These are phyloP conservation scores for Phialophora macrospora DNA, from an alignment of 2,329 filamentous ascomycete genomes.

Conservation along the genomic window DNA sequence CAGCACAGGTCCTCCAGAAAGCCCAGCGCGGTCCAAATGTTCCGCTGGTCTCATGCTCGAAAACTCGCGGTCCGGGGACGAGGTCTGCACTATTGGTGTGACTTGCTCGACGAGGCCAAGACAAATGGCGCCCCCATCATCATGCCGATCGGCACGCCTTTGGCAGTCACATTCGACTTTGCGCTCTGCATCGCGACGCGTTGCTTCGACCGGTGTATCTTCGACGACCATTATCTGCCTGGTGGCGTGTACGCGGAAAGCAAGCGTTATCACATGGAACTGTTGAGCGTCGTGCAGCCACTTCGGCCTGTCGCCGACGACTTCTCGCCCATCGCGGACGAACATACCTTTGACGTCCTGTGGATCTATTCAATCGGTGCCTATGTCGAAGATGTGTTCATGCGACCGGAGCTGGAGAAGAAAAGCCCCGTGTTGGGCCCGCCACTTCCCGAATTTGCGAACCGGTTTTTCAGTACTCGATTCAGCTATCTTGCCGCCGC, in stretches of 20 bases:
- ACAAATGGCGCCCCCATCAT: not conserved
- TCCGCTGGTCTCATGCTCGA: conserved; percentile 2
- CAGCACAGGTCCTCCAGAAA: conserved; percentile 1
- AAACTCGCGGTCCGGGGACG: not conserved
- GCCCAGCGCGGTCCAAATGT: conserved; percentile 2
- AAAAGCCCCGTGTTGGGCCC: not conserved
- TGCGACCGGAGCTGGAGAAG: conserved; percentile 1
- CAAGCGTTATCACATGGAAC: conserved; percentile 8
- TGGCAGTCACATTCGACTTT: conserved; percentile 1
- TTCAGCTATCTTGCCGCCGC: conserved; percentile 9
- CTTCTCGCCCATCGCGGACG: conserved; percentile 1
- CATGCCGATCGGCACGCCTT: not conserved
- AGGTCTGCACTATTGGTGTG: conserved; percentile 3
- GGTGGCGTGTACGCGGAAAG: conserved; percentile 8
- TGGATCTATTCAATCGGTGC: conserved; percentile 7
- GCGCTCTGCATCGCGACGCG: conserved; percentile 5
- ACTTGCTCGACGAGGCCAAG: not conserved
- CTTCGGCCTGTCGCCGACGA: conserved; percentile 3
- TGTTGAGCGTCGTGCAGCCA: conserved; percentile 2
- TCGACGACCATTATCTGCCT: conserved; percentile 7
- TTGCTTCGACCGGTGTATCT: conserved; percentile 9
- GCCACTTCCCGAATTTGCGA: not conserved
- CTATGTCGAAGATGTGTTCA: conserved; percentile 3
- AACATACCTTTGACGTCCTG: conserved; percentile 7
- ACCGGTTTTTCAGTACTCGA: conserved; percentile 4